Base-by-base conservation (phyloP, 2,329 filamentous ascomycete species). In the Elsinoe ampelina region DNA sequence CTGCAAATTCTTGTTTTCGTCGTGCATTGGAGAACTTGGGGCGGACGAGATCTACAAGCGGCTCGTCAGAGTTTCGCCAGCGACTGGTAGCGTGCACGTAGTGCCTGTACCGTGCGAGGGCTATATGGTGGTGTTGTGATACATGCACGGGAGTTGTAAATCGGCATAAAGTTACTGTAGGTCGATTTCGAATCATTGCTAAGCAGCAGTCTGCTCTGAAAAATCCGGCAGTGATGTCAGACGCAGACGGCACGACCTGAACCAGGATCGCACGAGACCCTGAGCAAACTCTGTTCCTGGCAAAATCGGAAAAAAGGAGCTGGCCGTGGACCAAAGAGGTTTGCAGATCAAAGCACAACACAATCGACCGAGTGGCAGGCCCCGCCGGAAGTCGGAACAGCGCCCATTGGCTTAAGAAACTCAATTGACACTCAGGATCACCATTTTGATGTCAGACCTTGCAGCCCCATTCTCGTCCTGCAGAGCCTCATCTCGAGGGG, bases 1-100 rank as follows among this genome's bases (percentile, higher is more conserved):
- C 45, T 50, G 45, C 45, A 50, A 35, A 34, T 50, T 50, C 45
- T 50, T 50, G 45, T 50, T 50, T 50, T 50, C 45, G 45, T 50
- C 17, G 12, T 17, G 45, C 32, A 20, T 32, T 22, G 12, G 20
- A 26, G n/a, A n/a, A n/a, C n/a, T n/a, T n/a, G n/a, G n/a, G n/a
- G 20, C 12, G n/a, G 11, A 12, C 34, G 45, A 50, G 45, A 50
- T 50, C 45, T 20, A 50, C 45, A 50, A 50, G 45, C 45, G 45
- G 45, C 45, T 50, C 45, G 45, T 50, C 45, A 50, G 45, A 26
- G 20, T 35, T 50, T 50, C 12, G 22, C 45, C 22, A 50, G 30
- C 26, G 10, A 34, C 26, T 30, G 26, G 30, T 50, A 50, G 45
- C 45, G 45, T 35, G 45, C 5, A 30, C 35, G 13, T 34, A 30